Conservation (phyloP, 179 eudicot genomes). For the Monotropa hypopitys region DNA sequence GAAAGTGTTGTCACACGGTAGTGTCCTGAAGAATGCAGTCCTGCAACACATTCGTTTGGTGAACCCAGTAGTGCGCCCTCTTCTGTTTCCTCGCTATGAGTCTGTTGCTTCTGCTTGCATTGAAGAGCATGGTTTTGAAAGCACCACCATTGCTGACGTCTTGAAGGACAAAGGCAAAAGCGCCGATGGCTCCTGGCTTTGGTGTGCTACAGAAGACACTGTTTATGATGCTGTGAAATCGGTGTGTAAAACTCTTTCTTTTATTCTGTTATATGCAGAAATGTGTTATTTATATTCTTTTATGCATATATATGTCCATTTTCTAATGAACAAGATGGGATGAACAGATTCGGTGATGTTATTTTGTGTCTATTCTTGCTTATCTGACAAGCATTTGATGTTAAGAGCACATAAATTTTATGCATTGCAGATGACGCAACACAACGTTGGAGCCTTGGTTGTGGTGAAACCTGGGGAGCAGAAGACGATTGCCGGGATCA, state of each 20-base stretch:
- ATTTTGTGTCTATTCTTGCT: background rate
- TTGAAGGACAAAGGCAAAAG: slow-evolving; percentile 65
- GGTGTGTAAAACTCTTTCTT: slow-evolving; percentile 30
- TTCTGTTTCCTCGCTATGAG: slow-evolving; percentile 47
- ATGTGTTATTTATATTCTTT: background rate
- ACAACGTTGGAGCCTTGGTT: slow-evolving; percentile 89
- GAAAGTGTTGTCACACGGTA: slow-evolving; percentile 50
- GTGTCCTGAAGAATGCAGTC: slow-evolving; percentile 46
- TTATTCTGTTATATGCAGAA: background rate
- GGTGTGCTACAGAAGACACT: slow-evolving; percentile 80
- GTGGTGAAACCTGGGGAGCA: slow-evolving; percentile 83
- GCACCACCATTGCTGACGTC: slow-evolving; percentile 70
- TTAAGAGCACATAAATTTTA: background rate
- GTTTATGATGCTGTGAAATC: slow-evolving; percentile 93
- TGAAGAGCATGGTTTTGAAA: slow-evolving; percentile 90
- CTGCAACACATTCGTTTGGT: slow-evolving; percentile 57
- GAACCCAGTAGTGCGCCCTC: slow-evolving; percentile 42
- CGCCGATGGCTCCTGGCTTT: slow-evolving; percentile 95
- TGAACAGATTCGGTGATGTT: background rate
- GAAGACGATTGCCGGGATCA: slow-evolving; percentile 77
- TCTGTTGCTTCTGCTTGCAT: slow-evolving; percentile 55
- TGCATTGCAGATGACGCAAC: slow-evolving; percentile 70
- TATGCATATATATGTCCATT: background rate
- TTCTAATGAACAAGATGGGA: background rate
- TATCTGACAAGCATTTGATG: background rate